phyloP scores from a whole-genome alignment of 495 filamentous ascomycete species.

The Lepraria neglecta region DNA sequence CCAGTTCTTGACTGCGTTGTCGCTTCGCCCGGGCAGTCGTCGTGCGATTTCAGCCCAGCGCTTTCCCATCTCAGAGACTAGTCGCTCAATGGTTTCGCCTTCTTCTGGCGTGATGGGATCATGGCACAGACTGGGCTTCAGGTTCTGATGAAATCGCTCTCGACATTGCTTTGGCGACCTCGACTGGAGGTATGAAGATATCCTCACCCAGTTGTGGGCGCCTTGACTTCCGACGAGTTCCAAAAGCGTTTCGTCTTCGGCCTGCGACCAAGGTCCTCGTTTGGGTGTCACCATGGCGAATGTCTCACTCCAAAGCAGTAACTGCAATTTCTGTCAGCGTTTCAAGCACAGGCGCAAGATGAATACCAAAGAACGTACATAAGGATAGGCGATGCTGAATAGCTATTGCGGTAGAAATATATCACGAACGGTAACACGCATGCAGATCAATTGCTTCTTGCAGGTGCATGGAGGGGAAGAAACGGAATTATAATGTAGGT shows the following conservation, averaged over 20 bases:
- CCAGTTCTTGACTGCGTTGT: conserved; percentile 99
- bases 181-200: conserved; percentile 67
- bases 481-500: conserved; percentile 3
- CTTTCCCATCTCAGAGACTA: conserved; percentile 79
- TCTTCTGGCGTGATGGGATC: conserved; percentile 89
- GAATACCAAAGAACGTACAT: conserved; percentile 3
- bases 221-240: conserved; percentile 70
- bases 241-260: conserved; percentile 69
- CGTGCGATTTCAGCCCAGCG: conserved; percentile 94
- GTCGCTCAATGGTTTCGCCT: conserved; percentile 69
- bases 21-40: conserved; percentile 77
- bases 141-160: conserved; percentile 90
- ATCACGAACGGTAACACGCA: conserved; percentile 6
- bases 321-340: conserved; percentile 2
- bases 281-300: conserved; percentile 45
- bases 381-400: background rate
- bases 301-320: conserved; percentile 5
- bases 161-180: conserved; percentile 93
- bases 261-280: conserved; percentile 82
- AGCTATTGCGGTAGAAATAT: conserved; percentile 1
- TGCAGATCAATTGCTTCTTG: background rate
- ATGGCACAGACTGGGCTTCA: conserved; percentile 86
- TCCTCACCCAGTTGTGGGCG: conserved; percentile 86
- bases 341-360: background rate
- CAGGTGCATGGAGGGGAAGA: background rate